A percentile compares a stretch with the other conserved stretches of the same genome.
Conservation (phyloP, 2,329 filamentous ascomycete genomes). For the Ceratocystis lukuohia region DNA sequence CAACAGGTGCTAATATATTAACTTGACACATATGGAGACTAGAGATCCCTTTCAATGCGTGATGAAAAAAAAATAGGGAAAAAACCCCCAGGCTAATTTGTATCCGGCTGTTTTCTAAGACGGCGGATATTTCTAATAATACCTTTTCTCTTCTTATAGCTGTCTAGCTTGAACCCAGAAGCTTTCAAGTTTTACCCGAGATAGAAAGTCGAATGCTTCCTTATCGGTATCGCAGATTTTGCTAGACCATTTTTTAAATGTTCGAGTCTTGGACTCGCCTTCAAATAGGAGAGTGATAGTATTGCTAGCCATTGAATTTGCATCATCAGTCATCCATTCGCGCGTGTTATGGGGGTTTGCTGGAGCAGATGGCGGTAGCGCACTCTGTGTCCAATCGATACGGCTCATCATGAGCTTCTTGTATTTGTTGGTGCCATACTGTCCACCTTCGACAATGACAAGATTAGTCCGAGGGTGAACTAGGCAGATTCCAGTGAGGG, state of each 20-base stretch:
- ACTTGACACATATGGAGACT: no score
- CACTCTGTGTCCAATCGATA: constrained; percentile 89
- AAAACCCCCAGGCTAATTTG: no score
- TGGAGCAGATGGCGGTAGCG: constrained; percentile 49
- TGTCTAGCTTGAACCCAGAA: constrained; percentile 49
- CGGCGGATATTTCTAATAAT: neutral
- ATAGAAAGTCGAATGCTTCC: constrained; percentile 68
- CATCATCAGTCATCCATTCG: constrained; percentile 63
- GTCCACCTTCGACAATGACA: constrained; percentile 81
- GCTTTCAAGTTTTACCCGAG: constrained; percentile 78
- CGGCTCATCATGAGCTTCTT: constrained; percentile 88
- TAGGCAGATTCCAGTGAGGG: constrained; percentile 78
- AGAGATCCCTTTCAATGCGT: no score
- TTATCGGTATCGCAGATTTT: constrained; percentile 88
- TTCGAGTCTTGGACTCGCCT: constrained; percentile 67
- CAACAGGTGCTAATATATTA: no score
- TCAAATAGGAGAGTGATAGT: constrained; percentile 79
- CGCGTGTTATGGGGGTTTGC: constrained; percentile 49
- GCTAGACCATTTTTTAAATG: constrained; percentile 77
- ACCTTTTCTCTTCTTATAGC: neutral
- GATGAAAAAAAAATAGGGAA: no score
- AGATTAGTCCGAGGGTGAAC: constrained; percentile 82
- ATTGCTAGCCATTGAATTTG: constrained; percentile 74
- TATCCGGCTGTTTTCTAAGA: no score
- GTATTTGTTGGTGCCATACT: constrained; percentile 69